Percentiles rank a stretch among this genome's conserved stretches.
Conservation (phyloP, 208 protist genomes). For the Angomonas ambiguus region DNA sequence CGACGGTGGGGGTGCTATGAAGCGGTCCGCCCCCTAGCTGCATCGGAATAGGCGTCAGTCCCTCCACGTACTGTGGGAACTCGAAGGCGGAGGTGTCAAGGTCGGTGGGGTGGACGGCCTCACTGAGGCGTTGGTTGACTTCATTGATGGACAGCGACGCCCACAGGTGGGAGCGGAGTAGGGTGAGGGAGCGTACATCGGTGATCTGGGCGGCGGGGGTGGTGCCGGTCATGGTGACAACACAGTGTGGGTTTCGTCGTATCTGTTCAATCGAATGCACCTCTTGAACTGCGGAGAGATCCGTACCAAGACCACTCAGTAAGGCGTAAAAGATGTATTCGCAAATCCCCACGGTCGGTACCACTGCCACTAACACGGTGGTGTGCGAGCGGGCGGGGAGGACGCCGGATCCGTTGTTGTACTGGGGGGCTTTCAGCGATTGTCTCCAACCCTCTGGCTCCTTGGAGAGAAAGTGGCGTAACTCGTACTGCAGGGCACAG, state of each 20-base stretch:
- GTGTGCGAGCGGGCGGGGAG: slow-evolving; percentile 84
- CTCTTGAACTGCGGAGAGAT: slow-evolving; percentile 26
- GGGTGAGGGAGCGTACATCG: slow-evolving; percentile 58
- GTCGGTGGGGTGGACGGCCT: slow-evolving; percentile 41
- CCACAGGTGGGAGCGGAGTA: slow-evolving; percentile 65
- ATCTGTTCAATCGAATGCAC: slow-evolving; percentile 39
- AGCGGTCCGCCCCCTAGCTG: slow-evolving; percentile 67
- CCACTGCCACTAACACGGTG: slow-evolving; percentile 65
- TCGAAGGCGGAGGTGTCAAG: slow-evolving; percentile 45
- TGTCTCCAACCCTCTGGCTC: slow-evolving; percentile 17
- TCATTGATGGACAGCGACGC: slow-evolving; percentile 67
- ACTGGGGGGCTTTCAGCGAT: slow-evolving; percentile 18
- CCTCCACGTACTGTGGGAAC: slow-evolving; percentile 74
- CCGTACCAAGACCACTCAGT: slow-evolving; percentile 39
- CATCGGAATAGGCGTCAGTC: slow-evolving; percentile 66
- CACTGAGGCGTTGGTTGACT: slow-evolving; percentile 70
- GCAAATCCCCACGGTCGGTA: slow-evolving; percentile 46
- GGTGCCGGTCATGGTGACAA: slow-evolving; percentile 44
- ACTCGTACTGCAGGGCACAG: slow-evolving; percentile 73
- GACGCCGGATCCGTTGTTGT: slow-evolving; percentile 53
- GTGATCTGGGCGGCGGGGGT: slow-evolving; percentile 77
- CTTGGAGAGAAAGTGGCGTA: slow-evolving; percentile 34
- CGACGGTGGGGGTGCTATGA: slow-evolving; percentile 19
- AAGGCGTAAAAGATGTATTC: slow-evolving; percentile 78
- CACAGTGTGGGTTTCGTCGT: slow-evolving; percentile 63